Base-by-base conservation (phyloP, 2,329 filamentous ascomycete species). In the Arthrobotrys sphaeroides region DNA sequence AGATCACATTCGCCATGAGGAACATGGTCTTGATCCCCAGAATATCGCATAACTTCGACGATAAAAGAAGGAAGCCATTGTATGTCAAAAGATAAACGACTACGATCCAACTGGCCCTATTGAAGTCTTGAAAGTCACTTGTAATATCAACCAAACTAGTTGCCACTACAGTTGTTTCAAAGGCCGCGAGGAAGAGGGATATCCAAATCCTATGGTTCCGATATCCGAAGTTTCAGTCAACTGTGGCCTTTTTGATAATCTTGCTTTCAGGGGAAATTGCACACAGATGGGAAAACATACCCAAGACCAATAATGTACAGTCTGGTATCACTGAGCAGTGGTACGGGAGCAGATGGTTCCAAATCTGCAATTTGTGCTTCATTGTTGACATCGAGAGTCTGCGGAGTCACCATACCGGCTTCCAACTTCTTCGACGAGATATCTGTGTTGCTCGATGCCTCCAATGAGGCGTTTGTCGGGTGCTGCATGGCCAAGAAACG, bases 111-210 rank as follows among this genome's bases (percentile, higher is more conserved):
- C 80, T 81, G n/a, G 80, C 78, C 38, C 81, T 77, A 5, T 81
- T 77, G 42, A 83, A 84, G 5, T 82, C 82, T 7, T 80, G 67
- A 3, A 85, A 80, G 3, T 81, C 79, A 45, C 83, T 81, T 1
- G 81, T 82, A 36, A 86, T 86, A 20, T 84, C 83, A 0, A 86
- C 83, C 0, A 87, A 80, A 5, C 85, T 83, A 0, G 85, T 86
- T 79, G 83, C 84, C n/a, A 87, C 84, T 24, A 86, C 86, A 2
- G 85, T 85, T 5, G 83, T 85, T 72, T 87, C 85, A 2, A 85
- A 80, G 0, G 83, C 83, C 0, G 85, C 84, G 1, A 87, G 81
- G 40, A 86, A 82, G 2, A 85, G 80, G 2, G 70, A 68, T 57
- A 74, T 31, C 70, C 70, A 74, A 40, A 74, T 74, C 26, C 70